Evolutionary conservation across 2,329 filamentous ascomycete genomes (phyloP).

Genomic region (Tolypocladium tundrense): DNA sequence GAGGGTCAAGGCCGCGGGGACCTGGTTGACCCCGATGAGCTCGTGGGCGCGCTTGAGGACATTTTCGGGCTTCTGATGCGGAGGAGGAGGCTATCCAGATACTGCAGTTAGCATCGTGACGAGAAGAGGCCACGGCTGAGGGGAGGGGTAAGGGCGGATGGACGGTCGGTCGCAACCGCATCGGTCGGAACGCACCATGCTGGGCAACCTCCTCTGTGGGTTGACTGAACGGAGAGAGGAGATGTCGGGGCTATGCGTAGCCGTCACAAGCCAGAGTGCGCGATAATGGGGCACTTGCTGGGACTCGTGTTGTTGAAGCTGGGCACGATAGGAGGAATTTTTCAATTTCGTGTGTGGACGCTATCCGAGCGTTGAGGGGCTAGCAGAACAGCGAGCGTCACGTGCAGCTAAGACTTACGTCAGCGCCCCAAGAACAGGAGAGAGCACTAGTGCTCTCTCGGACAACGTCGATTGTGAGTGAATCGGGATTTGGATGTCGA

Average conservation of each 20-base stretch:
- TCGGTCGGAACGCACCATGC: constrained; percentile 28
- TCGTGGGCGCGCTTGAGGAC: constrained; percentile 97
- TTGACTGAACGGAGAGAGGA: constrained; percentile 25
- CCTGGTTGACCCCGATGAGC: constrained; percentile 95
- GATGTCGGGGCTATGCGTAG: constrained; percentile 24
- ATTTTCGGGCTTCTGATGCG: constrained; percentile 98
- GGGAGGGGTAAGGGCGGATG: constrained; percentile 16
- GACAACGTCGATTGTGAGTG: background rate
- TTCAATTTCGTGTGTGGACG: constrained; percentile 36
- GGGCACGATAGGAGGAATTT: constrained; percentile 26
- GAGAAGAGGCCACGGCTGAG: constrained; percentile 7
- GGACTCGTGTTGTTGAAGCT: constrained; percentile 28
- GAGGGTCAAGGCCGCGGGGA: constrained; percentile 81
- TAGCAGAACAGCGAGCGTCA: constrained; percentile 18
- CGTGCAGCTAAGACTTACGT: constrained; percentile 20
- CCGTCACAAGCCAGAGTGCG: constrained; percentile 27
- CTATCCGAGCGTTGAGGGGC: constrained; percentile 32
- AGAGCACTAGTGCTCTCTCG: too few relatives aligned
- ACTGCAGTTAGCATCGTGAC: constrained; percentile 16
- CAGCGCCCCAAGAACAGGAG: constrained; percentile 9
- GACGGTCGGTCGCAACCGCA: constrained; percentile 6
- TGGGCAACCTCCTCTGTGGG: constrained; percentile 41
- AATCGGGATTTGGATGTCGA: background rate
- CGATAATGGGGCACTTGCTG: constrained; percentile 25
- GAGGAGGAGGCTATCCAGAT: constrained; percentile 68